Conservation (phyloP, 441 rosid species). For the Pelargonium fulgidum region DNA sequence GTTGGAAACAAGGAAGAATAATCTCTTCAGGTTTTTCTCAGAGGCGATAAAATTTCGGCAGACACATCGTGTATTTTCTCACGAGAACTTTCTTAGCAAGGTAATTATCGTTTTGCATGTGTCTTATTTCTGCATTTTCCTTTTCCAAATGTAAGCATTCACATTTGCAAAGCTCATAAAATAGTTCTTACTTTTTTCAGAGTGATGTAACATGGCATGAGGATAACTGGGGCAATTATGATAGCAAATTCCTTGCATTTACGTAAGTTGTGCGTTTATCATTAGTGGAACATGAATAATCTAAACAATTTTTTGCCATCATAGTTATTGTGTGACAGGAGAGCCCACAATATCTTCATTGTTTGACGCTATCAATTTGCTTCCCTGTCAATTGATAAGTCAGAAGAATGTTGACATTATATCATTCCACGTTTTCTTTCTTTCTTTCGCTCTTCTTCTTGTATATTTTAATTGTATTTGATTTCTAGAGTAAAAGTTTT, state of each 20-base stretch:
- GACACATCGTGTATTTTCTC: constrained; percentile 41
- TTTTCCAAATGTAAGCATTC: background rate
- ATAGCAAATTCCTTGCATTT: constrained; percentile 91
- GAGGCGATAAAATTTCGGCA: constrained; percentile 62
- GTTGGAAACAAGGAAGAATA: constrained; percentile 49
- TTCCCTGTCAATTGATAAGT: no score
- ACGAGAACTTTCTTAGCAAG: constrained; percentile 54
- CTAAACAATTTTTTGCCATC: background rate
- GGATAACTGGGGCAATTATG: constrained; percentile 73
- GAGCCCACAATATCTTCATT: background rate
- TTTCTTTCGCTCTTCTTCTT: background rate
- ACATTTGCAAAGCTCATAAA: constrained; percentile 17
- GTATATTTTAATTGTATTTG: no score
- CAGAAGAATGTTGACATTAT: background rate
- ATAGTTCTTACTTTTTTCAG: constrained; percentile 28
- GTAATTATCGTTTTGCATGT: constrained; percentile 28
- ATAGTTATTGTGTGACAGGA: background rate
- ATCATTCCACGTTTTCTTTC: background rate
- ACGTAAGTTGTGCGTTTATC: constrained; percentile 44
- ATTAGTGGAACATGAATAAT: constrained; percentile 5
- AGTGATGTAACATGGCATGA: constrained; percentile 88
- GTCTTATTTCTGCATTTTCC: constrained; percentile 1
- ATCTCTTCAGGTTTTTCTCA: constrained; percentile 79
- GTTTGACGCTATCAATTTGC: background rate
- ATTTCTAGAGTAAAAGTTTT: no score